phyloP scores from a whole-genome alignment of 495 filamentous ascomycete genomes.

The Delitschia confertaspora region DNA sequence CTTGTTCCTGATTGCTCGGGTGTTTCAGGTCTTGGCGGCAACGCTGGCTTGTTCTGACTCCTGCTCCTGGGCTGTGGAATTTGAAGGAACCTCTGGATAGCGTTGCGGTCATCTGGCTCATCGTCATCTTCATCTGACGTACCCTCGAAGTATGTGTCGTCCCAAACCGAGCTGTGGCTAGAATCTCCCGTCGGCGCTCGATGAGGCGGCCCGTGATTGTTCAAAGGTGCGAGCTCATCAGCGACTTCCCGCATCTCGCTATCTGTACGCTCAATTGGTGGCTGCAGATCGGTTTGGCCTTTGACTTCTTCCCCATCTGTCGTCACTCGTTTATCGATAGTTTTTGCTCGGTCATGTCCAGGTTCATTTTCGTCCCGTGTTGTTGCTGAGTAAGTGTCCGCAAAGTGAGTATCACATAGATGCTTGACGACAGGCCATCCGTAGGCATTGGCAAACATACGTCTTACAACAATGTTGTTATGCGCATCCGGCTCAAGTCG shows the following conservation, averaged over 20 bases:
- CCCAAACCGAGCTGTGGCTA: constrained; percentile 29
- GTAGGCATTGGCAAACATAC: constrained; percentile 94
- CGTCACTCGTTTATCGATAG: constrained; percentile 31
- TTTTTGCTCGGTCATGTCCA: constrained; percentile 43
- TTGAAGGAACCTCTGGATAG: constrained; percentile 28
- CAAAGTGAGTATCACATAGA: constrained; percentile 87
- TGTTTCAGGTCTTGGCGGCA: constrained; percentile 4
- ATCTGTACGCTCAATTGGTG: constrained; percentile 52
- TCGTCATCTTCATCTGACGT: constrained; percentile 30
- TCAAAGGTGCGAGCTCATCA: constrained; percentile 32
- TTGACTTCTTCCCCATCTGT: constrained; percentile 48
- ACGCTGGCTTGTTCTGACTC: neutral
- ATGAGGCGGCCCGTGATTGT: neutral
- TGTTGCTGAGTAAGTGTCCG: constrained; percentile 50
- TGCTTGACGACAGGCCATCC: constrained; percentile 96
- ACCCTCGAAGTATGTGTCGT: constrained; percentile 33
- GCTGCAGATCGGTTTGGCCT: constrained; percentile 54
- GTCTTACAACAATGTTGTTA: constrained; percentile 93
- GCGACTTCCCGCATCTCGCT: constrained; percentile 34
- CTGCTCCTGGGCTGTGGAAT: constrained; percentile 9
- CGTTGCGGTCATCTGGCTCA: constrained; percentile 28
- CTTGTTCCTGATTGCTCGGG: constrained; percentile 14
- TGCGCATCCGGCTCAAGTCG: constrained; percentile 94
- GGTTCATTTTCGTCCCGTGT: constrained; percentile 50
- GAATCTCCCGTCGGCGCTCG: constrained; percentile 4